Conservation (phyloP, 1,284 basidiomycete species). For the Trametes polyzona region DNA sequence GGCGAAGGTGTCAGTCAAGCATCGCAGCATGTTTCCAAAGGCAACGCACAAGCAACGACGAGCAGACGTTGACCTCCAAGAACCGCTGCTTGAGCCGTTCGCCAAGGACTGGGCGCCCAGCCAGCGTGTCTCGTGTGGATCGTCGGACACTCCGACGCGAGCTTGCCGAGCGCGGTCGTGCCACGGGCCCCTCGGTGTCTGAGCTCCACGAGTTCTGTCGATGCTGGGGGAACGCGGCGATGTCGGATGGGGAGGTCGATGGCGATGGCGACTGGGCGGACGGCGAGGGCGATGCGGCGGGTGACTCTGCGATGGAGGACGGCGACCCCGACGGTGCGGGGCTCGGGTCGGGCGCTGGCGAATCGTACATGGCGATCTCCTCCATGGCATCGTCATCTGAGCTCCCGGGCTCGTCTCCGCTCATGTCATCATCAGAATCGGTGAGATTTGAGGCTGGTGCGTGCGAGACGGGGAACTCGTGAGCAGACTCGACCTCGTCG, state of each 20-base stretch:
- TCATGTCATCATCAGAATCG: slow-evolving; percentile 81
- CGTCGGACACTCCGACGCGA: slow-evolving; percentile 60
- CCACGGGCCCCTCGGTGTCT: slow-evolving; percentile 41
- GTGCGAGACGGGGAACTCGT: slow-evolving; percentile 74
- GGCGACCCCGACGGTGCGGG: slow-evolving; percentile 7
- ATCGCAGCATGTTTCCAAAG: not conserved
- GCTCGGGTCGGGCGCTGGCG: slow-evolving; percentile 32
- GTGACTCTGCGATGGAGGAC: slow-evolving; percentile 7
- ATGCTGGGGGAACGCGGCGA: slow-evolving; percentile 28
- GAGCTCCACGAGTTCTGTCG: slow-evolving; percentile 35
- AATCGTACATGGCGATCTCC: slow-evolving; percentile 74
- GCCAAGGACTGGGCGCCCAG: slow-evolving; percentile 55
- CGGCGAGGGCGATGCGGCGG: slow-evolving; percentile 12
- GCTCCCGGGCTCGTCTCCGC: slow-evolving; percentile 65
- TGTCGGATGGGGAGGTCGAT: slow-evolving; percentile 29
- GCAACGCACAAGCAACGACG: slow-evolving; percentile 71
- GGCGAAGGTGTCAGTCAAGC: not conserved
- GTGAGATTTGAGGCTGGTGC: slow-evolving; percentile 57
- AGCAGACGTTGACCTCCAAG: slow-evolving; percentile 71
- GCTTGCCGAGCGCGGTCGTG: slow-evolving; percentile 43
- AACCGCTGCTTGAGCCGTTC: slow-evolving; percentile 81
- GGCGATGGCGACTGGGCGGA: slow-evolving; percentile 20
- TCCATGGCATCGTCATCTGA: slow-evolving; percentile 79
- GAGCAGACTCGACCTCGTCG: slow-evolving; percentile 67
- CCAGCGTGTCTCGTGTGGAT: slow-evolving; percentile 39